Evolutionary conservation across 495 filamentous ascomycete genomes (phyloP).

Genomic region (Penicillium tannophilum): DNA sequence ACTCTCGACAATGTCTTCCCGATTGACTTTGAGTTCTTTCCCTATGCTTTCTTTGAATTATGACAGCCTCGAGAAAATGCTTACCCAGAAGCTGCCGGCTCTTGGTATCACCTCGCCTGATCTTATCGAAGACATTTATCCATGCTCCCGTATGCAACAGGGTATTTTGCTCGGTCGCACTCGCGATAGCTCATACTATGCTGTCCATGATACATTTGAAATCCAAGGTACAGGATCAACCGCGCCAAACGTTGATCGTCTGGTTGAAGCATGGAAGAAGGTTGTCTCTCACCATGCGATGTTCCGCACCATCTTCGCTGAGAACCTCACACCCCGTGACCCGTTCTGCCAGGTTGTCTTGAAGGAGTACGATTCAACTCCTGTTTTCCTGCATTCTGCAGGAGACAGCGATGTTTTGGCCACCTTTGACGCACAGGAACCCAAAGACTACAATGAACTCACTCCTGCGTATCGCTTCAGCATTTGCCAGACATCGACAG

Average conservation of each 20-base stretch:
- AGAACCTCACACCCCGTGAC: slow-evolving; percentile 46
- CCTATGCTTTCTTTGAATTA: slow-evolving; percentile 65
- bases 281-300: slow-evolving; percentile 53
- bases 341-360: slow-evolving; percentile 55
- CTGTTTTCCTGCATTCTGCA: slow-evolving; percentile 38
- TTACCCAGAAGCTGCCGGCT: slow-evolving; percentile 42
- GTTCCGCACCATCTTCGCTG: slow-evolving; percentile 54
- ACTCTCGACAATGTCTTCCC: slow-evolving; percentile 49
- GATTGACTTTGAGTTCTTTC: slow-evolving; percentile 61
- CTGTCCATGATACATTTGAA: slow-evolving; percentile 62
- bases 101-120: slow-evolving; percentile 48
- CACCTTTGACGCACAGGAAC: slow-evolving; percentile 35
- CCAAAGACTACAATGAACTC: slow-evolving; percentile 38
- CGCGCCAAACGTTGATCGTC: slow-evolving; percentile 35
- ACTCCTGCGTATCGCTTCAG: slow-evolving; percentile 53
- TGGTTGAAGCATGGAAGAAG: slow-evolving; percentile 50
- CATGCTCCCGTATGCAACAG: slow-evolving; percentile 68
- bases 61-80: slow-evolving; percentile 53
- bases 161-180: slow-evolving; percentile 64
- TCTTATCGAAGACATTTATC: slow-evolving; percentile 64
- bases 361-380: slow-evolving; percentile 36
- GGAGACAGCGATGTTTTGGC: slow-evolving; percentile 34
- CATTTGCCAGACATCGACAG: slow-evolving; percentile 43
- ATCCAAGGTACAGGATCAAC: slow-evolving; percentile 38
- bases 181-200: slow-evolving; percentile 59